Percentiles rank a stretch among this genome's conserved stretches.
These are phyloP conservation scores for Juglanconis juglandina DNA, from an alignment of 2,329 filamentous ascomycete genomes.

Conservation along the genomic window DNA sequence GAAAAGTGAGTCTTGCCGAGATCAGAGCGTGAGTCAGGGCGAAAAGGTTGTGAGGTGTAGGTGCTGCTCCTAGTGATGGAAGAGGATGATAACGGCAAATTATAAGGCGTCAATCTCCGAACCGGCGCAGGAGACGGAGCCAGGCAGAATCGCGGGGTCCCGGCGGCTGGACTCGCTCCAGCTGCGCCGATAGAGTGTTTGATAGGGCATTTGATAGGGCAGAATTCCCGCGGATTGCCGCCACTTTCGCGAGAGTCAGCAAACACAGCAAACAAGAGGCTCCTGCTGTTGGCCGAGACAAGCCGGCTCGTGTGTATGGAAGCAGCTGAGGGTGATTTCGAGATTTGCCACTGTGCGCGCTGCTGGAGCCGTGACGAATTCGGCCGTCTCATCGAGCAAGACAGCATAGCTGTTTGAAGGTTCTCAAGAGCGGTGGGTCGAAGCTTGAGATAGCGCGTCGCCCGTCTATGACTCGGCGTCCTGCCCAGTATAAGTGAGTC, in stretches of 20 bases:
- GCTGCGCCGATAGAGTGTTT: not conserved
- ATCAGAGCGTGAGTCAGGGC: slow-evolving; percentile 1
- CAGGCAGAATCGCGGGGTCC: slow-evolving; percentile 17
- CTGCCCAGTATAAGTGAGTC: too few relatives aligned
- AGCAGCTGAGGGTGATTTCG: not conserved
- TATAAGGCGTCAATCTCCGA: slow-evolving; percentile 9
- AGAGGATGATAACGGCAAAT: not conserved
- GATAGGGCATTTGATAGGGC: not conserved
- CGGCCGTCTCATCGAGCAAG: not conserved
- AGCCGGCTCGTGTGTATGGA: not conserved
- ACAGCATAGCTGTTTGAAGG: not conserved
- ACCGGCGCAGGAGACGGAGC: not conserved
- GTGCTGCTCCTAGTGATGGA: not conserved
- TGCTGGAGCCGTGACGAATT: not conserved
- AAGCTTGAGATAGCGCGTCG: not conserved
- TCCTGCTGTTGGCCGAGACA: not conserved
- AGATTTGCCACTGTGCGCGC: not conserved
- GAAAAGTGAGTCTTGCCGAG: slow-evolving; percentile 32
- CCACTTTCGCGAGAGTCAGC: not conserved
- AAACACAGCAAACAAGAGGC: too few relatives aligned
- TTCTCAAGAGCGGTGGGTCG: not conserved
- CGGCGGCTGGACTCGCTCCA: not conserved
- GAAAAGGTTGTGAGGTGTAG: not conserved
- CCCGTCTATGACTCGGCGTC: too few relatives aligned
- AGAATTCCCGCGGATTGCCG: not conserved